These are phyloP conservation scores for Boehmeria nivea DNA, from an alignment of 306 rosid genomes.

Conservation along the genomic window DNA sequence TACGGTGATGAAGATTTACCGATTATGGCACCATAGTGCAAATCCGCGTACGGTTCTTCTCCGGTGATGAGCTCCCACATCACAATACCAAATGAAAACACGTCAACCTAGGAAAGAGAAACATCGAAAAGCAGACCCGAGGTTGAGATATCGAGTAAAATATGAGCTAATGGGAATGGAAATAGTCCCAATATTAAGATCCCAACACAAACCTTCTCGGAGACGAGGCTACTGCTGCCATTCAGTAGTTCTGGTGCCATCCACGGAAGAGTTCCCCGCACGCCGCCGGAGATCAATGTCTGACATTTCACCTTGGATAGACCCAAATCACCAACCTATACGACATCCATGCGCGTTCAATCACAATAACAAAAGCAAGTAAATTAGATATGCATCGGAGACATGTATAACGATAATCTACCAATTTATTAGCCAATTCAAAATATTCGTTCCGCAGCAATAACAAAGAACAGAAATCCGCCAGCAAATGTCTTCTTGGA, in stretches of 20 bases:
- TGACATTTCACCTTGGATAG: constrained; percentile 89
- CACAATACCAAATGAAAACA: constrained; percentile 78
- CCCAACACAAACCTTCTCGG: constrained; percentile 63
- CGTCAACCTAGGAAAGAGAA: constrained; percentile 63
- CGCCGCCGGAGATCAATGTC: constrained; percentile 84
- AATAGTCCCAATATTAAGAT: not conserved
- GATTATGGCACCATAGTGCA: constrained; percentile 86
- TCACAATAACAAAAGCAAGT: not conserved
- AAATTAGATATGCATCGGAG: no score
- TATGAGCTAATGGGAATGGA: not conserved
- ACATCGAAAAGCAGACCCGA: not conserved
- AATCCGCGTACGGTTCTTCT: constrained; percentile 79
- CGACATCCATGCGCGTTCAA: constrained; percentile 17
- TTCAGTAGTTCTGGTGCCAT: constrained; percentile 94
- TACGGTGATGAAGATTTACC: constrained; percentile 32
- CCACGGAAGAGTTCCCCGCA: constrained; percentile 94
- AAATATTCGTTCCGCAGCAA: no score
- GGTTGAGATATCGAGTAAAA: not conserved
- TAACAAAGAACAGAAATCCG: no score
- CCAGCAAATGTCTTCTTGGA: no score
- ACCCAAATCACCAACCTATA: constrained; percentile 89
- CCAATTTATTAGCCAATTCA: no score
- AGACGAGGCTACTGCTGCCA: constrained; percentile 88
- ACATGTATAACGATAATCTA: no score
- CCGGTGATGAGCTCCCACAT: constrained; percentile 93